Base-by-base conservation (phyloP, 2,329 filamentous ascomycete species). In the Aspergillus arachidicola region DNA sequence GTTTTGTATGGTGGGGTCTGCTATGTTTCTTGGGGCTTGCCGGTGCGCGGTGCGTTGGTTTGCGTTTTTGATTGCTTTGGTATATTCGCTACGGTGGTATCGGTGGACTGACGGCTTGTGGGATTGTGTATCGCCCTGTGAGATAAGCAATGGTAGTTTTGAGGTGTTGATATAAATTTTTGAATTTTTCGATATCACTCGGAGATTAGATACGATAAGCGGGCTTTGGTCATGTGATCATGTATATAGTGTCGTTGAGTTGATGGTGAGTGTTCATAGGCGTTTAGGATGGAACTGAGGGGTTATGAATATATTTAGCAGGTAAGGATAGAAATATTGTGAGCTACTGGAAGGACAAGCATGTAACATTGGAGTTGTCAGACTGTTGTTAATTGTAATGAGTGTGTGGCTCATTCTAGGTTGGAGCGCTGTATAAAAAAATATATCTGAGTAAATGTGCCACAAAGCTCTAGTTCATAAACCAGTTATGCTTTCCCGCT, bases 151-250 rank as follows among this genome's bases (percentile, higher is more conserved):
- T 46, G 38, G 9, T 14, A 16, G 43, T 34, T 34, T 48, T 50
- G 38, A 19, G 36, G 12, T 54, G 9, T n/a, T 55, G 26, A 46
- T 21, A 9, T 53, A 21, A 60, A 34, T 62, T 60, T 55, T 63
- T 50, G 32, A 51, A 48, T 21, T 60, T 63, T 60, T 60, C 48
- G 38, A 57, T 57, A 41, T 46, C 58, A 19, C 23, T 26, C 23
- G 34, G 57, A n/a, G 55, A 64, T 64, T 64, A 64, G 62, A 64
- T 64, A 61, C 30, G 61, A 63, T 60, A 63, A 57, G 48, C 23
- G 26, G 46, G 5, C 14, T 2, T 1, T 6, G 53, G 58, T 64
- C 62, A 64, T 45, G 58, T 64, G 62, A 64, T 57, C 48, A 75
- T 41, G 14, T 56, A 19, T 16, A n/a, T 56, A 19, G 14, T 16